phyloP scores from a whole-genome alignment of 1,284 basidiomycete species.

The Sporisorium reilianum region DNA sequence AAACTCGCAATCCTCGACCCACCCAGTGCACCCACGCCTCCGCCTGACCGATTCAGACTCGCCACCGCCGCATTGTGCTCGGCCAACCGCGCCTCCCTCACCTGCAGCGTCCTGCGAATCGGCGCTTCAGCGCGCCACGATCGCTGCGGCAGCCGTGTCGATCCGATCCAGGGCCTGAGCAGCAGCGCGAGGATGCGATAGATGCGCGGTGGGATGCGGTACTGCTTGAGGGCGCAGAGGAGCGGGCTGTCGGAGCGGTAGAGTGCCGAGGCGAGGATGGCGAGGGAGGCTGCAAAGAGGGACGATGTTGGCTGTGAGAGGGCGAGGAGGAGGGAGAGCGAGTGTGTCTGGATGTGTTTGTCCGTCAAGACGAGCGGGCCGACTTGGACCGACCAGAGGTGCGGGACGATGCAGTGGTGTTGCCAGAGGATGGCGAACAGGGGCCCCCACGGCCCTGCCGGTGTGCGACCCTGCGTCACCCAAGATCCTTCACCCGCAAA shows the following conservation, averaged over 20 bases:
- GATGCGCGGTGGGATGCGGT: constrained; percentile 24
- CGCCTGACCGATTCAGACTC: background rate
- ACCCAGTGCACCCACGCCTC: background rate
- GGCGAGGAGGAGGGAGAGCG: constrained; percentile 19
- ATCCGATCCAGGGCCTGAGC: constrained; percentile 20
- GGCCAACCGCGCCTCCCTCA: constrained; percentile 30
- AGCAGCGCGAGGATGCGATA: constrained; percentile 18
- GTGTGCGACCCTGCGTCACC: background rate
- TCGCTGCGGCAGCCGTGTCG: constrained; percentile 20
- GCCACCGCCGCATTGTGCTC: constrained; percentile 21
- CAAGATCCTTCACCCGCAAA: background rate
- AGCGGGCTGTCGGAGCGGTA: constrained; percentile 15
- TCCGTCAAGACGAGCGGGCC: constrained; percentile 18
- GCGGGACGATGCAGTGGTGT: constrained; percentile 36
- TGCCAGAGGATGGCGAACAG: constrained; percentile 43
- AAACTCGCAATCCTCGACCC: constrained; percentile 28
- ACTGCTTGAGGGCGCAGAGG: constrained; percentile 4
- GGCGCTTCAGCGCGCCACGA: constrained; percentile 36
- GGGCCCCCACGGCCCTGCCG: constrained; percentile 37
- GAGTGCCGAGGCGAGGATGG: constrained; percentile 15
- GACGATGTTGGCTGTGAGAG: constrained; percentile 20
- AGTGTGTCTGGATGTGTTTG: constrained; percentile 17
- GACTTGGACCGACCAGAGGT: constrained; percentile 33
- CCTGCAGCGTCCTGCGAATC: constrained; percentile 12
- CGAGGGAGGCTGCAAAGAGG: constrained; percentile 13